phyloP scores from a whole-genome alignment of 208 protist genomes.

The Trichomonas vaginalis region DNA sequence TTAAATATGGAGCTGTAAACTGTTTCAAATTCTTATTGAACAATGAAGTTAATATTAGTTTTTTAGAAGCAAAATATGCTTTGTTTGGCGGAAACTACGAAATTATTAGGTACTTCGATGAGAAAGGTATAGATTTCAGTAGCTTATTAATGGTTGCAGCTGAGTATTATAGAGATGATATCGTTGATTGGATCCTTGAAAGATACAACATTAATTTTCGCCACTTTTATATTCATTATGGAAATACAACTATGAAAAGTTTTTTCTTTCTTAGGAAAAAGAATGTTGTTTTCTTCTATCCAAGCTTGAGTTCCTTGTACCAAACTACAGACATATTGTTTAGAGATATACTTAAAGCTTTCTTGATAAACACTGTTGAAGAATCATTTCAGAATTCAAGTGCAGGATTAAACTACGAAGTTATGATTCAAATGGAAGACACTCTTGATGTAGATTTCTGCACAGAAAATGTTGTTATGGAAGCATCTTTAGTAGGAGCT shows the following conservation, averaged over 20 bases:
- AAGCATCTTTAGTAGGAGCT: not conserved
- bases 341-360: not conserved
- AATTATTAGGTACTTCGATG: not conserved
- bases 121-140: not conserved
- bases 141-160: not conserved
- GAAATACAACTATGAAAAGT: not conserved
- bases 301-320: not conserved
- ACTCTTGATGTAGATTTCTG: not conserved
- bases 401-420: not conserved
- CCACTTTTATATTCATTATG: not conserved
- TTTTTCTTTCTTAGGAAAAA: not conserved
- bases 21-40: not conserved
- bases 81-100: not conserved
- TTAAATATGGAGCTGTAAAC: not conserved
- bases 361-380: not conserved
- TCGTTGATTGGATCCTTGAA: not conserved
- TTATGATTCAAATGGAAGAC: not conserved
- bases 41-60: not conserved
- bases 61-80: not conserved
- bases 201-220: not conserved
- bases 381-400: not conserved
- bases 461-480: not conserved
- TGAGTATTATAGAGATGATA: not conserved
- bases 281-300: not conserved
- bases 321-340: not conserved